A percentile compares a stretch with the other conserved stretches of the same genome.
Conservation (phyloP, 768 basidiomycete species). For the Collybiopsis luxurians region DNA sequence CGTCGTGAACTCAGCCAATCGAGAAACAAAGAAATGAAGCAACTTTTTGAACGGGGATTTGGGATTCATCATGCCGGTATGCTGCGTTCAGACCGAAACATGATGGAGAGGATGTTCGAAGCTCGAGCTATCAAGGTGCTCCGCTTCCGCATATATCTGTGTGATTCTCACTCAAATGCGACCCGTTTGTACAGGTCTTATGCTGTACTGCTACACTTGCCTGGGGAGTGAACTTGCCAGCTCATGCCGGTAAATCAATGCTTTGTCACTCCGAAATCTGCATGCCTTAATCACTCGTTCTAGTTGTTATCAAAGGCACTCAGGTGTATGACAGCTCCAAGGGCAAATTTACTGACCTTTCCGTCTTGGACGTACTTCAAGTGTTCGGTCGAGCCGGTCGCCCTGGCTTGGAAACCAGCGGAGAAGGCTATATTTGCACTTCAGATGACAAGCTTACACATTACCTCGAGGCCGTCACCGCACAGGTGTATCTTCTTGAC, state of each 20-base stretch:
- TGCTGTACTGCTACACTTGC: slow-evolving; percentile 98
- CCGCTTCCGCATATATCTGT: not conserved
- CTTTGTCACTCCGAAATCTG: slow-evolving; percentile 6
- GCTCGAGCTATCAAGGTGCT: slow-evolving; percentile 85
- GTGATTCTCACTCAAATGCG: not conserved
- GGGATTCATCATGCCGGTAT: slow-evolving; percentile 99
- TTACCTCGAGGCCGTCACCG: slow-evolving; percentile 84
- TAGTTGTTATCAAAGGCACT: slow-evolving; percentile 96
- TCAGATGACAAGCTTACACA: slow-evolving; percentile 90
- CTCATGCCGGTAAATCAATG: slow-evolving; percentile 76
- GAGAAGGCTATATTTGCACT: slow-evolving; percentile 97
- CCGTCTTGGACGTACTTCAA: slow-evolving; percentile 93
- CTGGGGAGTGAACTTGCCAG: slow-evolving; percentile 99
- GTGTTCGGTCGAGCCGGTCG: slow-evolving; percentile 96
- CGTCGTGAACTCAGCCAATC: slow-evolving; percentile 77
- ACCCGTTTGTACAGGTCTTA: slow-evolving; percentile 66
- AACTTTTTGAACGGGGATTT: slow-evolving; percentile 87
- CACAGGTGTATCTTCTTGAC: slow-evolving; percentile 56
- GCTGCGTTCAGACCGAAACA: slow-evolving; percentile 89
- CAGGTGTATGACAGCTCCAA: slow-evolving; percentile 91
- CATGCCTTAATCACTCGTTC: slow-evolving; percentile 7
- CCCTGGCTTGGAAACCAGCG: slow-evolving; percentile 84
- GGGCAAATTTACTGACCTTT: slow-evolving; percentile 89
- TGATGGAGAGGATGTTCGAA: slow-evolving; percentile 94
- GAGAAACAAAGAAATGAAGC: slow-evolving; percentile 95